These are phyloP conservation scores for Carpinus viminea DNA, from an alignment of 306 rosid species.

Conservation along the genomic window DNA sequence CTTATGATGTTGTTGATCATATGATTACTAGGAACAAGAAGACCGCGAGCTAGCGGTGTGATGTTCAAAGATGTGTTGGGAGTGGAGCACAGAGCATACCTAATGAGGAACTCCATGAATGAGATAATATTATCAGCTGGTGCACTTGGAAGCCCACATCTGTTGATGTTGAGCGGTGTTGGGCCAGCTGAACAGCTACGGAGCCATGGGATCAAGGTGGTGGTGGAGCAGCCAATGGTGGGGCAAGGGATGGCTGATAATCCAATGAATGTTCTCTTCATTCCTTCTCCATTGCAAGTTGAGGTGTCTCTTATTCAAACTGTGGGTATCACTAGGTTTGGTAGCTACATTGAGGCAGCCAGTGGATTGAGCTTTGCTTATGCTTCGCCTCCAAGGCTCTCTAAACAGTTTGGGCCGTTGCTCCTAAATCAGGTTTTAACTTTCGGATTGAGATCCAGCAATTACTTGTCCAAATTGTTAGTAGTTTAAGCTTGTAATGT, in stretches of 20 bases:
- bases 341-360: conserved; percentile 56
- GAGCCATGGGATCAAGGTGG: conserved; percentile 50
- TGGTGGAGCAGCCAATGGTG: conserved; percentile 61
- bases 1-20: not conserved
- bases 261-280: conserved; percentile 55
- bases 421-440: conserved; percentile 49
- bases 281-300: conserved; percentile 74
- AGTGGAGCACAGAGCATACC: conserved; percentile 44
- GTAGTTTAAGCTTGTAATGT: too few relatives aligned
- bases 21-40: conserved; percentile 32
- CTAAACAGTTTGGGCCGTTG: conserved; percentile 11
- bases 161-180: conserved; percentile 69
- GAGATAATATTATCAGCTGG: conserved; percentile 71
- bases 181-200: conserved; percentile 66
- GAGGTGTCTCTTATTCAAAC: conserved; percentile 64
- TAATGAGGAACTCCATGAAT: conserved; percentile 30
- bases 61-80: conserved; percentile 58
- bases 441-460: not conserved
- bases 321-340: conserved; percentile 64
- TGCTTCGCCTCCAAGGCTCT: conserved; percentile 44
- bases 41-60: conserved; percentile 70
- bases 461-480: too few relatives aligned
- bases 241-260: conserved; percentile 83
- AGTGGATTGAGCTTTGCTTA: conserved; percentile 51
- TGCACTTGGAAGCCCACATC: conserved; percentile 76